phyloP scores from a whole-genome alignment of 2,329 filamentous ascomycete species.

The Pseudogymnoascus sp. region DNA sequence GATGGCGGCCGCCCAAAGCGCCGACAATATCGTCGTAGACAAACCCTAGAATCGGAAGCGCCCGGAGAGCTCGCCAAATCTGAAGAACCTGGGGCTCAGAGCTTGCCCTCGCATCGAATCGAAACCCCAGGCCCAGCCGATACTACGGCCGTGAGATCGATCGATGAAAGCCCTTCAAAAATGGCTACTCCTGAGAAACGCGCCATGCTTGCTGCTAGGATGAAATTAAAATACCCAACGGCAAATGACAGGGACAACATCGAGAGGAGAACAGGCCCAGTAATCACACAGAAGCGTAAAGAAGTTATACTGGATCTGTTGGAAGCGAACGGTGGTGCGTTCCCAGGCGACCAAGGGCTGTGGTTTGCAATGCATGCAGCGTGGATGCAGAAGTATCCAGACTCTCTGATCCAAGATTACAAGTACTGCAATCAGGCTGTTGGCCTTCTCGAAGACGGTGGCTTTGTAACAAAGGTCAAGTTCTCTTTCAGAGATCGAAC shows the following conservation, averaged over 20 bases:
- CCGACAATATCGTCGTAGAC: background rate
- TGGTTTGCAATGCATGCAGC: slow-evolving; percentile 23
- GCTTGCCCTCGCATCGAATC: background rate
- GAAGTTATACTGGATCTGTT: slow-evolving; percentile 12
- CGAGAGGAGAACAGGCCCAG: slow-evolving; percentile 1
- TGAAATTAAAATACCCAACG: background rate
- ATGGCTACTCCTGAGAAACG: background rate
- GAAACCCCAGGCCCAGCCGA: background rate
- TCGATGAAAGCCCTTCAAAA: background rate
- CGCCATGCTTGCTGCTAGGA: background rate
- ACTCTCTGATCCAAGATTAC: slow-evolving; percentile 19
- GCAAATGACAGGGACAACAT: slow-evolving; percentile 3
- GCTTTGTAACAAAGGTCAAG: slow-evolving; percentile 14
- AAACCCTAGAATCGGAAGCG: background rate
- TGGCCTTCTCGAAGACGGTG: slow-evolving; percentile 18
- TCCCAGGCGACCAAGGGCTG: slow-evolving; percentile 23
- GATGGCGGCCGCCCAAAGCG: slow-evolving; percentile 15
- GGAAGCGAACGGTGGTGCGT: slow-evolving; percentile 19
- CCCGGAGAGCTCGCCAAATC: background rate
- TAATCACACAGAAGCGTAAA: slow-evolving; percentile 11
- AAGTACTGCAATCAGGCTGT: slow-evolving; percentile 19
- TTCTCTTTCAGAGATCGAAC: slow-evolving; percentile 14
- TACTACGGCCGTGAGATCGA: background rate
- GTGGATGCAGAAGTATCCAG: slow-evolving; percentile 21
- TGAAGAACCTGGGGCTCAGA: background rate